Percentiles rank a stretch among this genome's conserved stretches.
Evolutionary conservation across 257 asterid genomes (phyloP).

Genomic region (Solanum tacnaense): DNA sequence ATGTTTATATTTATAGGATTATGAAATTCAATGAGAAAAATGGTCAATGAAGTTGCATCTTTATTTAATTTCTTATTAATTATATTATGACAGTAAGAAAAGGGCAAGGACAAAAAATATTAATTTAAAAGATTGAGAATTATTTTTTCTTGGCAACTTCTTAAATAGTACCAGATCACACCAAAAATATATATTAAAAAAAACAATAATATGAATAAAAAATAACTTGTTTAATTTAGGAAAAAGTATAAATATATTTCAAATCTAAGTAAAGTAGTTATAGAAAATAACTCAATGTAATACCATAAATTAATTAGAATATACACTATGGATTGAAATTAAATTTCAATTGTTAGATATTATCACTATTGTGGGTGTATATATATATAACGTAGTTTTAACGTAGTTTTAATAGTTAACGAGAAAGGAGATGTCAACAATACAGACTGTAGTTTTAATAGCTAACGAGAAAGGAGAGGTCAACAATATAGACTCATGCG

Average conservation of each 20-base stretch:
- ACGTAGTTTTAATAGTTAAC: too few species aligned
- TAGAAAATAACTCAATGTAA: not conserved
- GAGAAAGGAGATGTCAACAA: too few species aligned
- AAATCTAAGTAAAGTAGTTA: not conserved
- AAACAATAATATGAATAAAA: not conserved
- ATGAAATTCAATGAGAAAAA: not conserved
- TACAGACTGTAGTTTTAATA: too few species aligned
- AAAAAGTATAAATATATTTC: not conserved
- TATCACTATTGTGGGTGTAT: too few species aligned
- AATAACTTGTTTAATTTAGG: not conserved
- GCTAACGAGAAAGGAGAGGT: too few species aligned
- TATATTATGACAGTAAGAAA: not conserved
- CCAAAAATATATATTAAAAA: not conserved
- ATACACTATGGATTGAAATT: too few species aligned
- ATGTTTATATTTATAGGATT: too few species aligned
- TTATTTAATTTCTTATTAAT: not conserved
- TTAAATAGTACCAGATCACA: not conserved
- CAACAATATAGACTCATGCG: too few species aligned
- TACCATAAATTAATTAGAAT: too few species aligned
- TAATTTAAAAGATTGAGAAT: too few species aligned
- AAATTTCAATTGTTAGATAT: too few species aligned
- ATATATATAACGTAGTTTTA: too few species aligned
- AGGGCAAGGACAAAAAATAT: not conserved
- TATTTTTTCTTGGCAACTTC: not conserved
- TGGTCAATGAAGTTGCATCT: not conserved